A percentile compares a stretch with the other conserved stretches of the same genome.
phyloP scores from a whole-genome alignment of 2,329 filamentous ascomycete species.

The Alternaria dauci region DNA sequence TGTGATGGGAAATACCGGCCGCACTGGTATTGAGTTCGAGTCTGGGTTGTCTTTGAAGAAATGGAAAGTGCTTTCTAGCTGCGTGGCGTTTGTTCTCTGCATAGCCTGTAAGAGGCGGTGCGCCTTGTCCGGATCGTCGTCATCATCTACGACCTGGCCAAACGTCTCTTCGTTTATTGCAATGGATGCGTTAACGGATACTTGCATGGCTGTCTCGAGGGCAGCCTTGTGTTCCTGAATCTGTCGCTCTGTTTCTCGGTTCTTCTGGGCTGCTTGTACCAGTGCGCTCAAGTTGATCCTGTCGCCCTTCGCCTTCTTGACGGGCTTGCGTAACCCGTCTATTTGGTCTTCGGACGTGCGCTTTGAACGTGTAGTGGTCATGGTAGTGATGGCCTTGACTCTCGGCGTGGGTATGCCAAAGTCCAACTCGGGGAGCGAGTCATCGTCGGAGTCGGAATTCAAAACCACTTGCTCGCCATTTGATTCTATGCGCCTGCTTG shows the following conservation, averaged over 20 bases:
- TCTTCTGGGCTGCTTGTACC: conserved; percentile 35
- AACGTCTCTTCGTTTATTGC: conserved; percentile 38
- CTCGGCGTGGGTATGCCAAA: conserved; percentile 34
- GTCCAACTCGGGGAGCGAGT: conserved; percentile 60
- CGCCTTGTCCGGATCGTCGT: conserved; percentile 75
- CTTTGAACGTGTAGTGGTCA: conserved; percentile 19
- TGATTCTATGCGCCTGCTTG: conserved; percentile 63
- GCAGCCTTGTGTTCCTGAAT: conserved; percentile 39
- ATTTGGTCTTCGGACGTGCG: conserved; percentile 19
- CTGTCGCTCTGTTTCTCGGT: conserved; percentile 34
- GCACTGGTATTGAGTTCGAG: conserved; percentile 7
- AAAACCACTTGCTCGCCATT: conserved; percentile 61
- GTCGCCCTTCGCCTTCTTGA: conserved; percentile 22
- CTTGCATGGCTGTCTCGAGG: conserved; percentile 33
- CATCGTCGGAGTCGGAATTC: conserved; percentile 76
- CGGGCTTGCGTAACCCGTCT: conserved; percentile 34
- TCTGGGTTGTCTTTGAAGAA: conserved; percentile 56
- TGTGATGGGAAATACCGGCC: conserved; percentile 16
- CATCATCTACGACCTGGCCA: conserved; percentile 61
- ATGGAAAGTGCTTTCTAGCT: conserved; percentile 62
- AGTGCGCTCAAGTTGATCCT: conserved; percentile 34
- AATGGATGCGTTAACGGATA: conserved; percentile 9
- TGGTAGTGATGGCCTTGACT: conserved; percentile 17
- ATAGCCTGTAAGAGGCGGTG: conserved; percentile 65
- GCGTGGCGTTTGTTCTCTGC: conserved; percentile 66